Evolutionary conservation across 139 green algal genomes (phyloP), one percentile per base, ranked within the genome.

Genomic region (Trebouxia sp.): DNA sequence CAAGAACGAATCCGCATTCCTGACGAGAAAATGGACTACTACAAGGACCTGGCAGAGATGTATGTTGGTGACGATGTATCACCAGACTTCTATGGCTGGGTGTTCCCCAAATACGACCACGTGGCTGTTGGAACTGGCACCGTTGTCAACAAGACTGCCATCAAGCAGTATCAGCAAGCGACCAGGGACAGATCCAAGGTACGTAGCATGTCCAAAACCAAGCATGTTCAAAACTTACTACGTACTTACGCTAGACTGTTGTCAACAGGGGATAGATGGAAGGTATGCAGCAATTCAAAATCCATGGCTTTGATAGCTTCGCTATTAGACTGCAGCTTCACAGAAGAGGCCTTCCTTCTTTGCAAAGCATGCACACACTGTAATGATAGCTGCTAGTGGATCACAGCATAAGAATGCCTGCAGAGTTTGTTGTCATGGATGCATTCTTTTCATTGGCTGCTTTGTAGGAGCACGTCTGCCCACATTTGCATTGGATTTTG

Each of bases 71-170:
- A 99, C 80, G 97, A 99, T 81, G 97, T 99, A 37, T 98, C 95
- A 26, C 96, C 96, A 28, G 97, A 99, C 91, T 99, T 99, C 88
- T 99, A 99, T 82, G 97, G 95, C 86, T 99, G 95, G 95, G 96
- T 99, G 86, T 99, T 99, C 89, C 96, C 96, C 82, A 99, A 99
- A 93, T 99, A 98, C 84, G 97, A 99, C 91, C 97, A 99, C 88
- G 97, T 99, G 43, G 97, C 96, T 42, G 97, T 99, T 1, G 97
- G 97, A 83, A 99, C 97, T 5, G 96, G 96, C 76, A 99, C 97
- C 9, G 97, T 99, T 0, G 92, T 99, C 82, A 99, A 99, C 94
- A 99, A 99, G 94, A 97, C 94, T 14, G 94, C 90, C 81, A 99
- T 99, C 89, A 99, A 99, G 97, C 90, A 98, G 89, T 99, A 99